Percentiles rank a stretch among this genome's conserved stretches.
phyloP scores from a whole-genome alignment of 2,329 filamentous ascomycete genomes.

The Fusarium clavum region DNA sequence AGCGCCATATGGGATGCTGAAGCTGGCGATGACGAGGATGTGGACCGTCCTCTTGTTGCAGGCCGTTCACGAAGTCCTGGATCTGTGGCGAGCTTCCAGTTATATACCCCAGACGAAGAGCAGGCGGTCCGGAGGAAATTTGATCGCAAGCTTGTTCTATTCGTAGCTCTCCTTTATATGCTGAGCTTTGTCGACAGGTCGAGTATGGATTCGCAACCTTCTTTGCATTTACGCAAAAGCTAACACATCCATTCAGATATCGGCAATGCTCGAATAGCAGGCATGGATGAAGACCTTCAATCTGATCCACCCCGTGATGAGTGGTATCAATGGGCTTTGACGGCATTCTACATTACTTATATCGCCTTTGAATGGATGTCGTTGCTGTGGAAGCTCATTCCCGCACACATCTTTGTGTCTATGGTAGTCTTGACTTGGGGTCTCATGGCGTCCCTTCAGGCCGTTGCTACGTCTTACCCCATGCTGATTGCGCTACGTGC shows the following conservation, averaged over 20 bases:
- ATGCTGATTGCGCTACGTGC: constrained; percentile 66
- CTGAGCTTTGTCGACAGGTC: constrained; percentile 88
- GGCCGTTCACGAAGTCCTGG: constrained; percentile 43
- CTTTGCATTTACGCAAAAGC: no score
- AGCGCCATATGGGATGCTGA: constrained; percentile 38
- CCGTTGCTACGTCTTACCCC: constrained; percentile 71
- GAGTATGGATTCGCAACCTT: constrained; percentile 64
- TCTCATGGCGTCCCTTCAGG: constrained; percentile 79
- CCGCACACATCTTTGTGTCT: constrained; percentile 69
- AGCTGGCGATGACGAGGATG: constrained; percentile 34
- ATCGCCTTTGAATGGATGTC: constrained; percentile 75
- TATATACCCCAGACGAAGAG: constrained; percentile 76
- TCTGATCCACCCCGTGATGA: constrained; percentile 57
- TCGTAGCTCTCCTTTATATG: constrained; percentile 85
- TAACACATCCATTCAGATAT: constrained; percentile 60
- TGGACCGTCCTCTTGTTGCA: constrained; percentile 38
- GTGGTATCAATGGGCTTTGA: constrained; percentile 71
- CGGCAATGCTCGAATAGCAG: constrained; percentile 72
- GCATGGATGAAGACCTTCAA: constrained; percentile 71
- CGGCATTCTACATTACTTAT: constrained; percentile 72
- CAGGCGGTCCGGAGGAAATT: constrained; percentile 76
- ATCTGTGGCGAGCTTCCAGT: constrained; percentile 53
- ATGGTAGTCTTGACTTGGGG: constrained; percentile 83
- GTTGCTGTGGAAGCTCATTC: constrained; percentile 69
- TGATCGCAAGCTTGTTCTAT: constrained; percentile 80